Percentiles rank a stretch among this genome's conserved stretches.
phyloP scores from a whole-genome alignment of 495 filamentous ascomycete species.

The Podospora fimiseda region DNA sequence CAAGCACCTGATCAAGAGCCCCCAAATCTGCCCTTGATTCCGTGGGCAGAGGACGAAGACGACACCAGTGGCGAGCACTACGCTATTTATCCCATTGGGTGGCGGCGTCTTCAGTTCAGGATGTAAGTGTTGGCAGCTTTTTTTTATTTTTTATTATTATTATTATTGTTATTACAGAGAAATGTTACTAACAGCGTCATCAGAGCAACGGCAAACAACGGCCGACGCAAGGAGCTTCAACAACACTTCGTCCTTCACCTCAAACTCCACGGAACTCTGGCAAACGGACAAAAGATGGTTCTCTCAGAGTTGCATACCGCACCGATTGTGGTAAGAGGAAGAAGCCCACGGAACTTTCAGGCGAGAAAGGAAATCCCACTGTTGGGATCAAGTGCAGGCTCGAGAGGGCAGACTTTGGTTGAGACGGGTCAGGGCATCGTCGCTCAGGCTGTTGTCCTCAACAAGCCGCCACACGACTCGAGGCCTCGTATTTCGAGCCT shows the following conservation, averaged over 20 bases:
- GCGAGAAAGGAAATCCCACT: constrained; percentile 70
- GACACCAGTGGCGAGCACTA: constrained; percentile 54
- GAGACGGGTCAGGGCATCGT: constrained; percentile 43
- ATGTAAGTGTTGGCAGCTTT: constrained; percentile 41
- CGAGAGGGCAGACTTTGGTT: constrained; percentile 50
- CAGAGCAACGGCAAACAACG: constrained; percentile 61
- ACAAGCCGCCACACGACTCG: constrained; percentile 45
- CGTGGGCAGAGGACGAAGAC: constrained; percentile 67
- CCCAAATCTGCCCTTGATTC: constrained; percentile 65
- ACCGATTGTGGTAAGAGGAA: constrained; percentile 70
- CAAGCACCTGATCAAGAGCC: constrained; percentile 50
- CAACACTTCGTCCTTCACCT: constrained; percentile 75
- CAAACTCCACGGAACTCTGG: constrained; percentile 64
- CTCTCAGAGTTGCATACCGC: constrained; percentile 67
- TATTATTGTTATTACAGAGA: constrained; percentile 9
- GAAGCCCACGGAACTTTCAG: constrained; percentile 75
- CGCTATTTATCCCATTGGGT: constrained; percentile 82
- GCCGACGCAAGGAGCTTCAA: constrained; percentile 70
- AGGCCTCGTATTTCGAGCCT: constrained; percentile 39
- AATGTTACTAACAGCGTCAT: constrained; percentile 1
- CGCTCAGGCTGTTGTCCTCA: constrained; percentile 37
- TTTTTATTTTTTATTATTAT: background rate
- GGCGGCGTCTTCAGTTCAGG: constrained; percentile 84
- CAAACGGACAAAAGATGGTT: constrained; percentile 60
- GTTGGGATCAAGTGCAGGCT: constrained; percentile 61